A percentile compares a stretch with the other conserved stretches of the same genome.
phyloP scores from a whole-genome alignment of 164 flowering plant genomes.

The Sedum album region DNA sequence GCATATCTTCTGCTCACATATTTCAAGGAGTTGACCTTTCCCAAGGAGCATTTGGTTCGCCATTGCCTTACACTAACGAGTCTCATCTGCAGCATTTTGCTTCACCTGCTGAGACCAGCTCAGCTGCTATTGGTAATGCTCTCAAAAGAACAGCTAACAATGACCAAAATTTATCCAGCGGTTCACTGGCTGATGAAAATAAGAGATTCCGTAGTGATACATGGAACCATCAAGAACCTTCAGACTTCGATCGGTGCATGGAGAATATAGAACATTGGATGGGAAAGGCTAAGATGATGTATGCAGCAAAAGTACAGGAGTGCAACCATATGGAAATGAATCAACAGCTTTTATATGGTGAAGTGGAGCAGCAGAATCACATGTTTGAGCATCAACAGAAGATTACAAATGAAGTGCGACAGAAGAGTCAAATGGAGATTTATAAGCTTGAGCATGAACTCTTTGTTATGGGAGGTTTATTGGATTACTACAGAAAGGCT shows the following conservation, averaged over 20 bases:
- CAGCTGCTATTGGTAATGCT: conserved; percentile 34
- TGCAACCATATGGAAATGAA: conserved; percentile 22
- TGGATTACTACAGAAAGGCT: conserved; percentile 66
- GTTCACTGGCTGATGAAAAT: conserved; percentile 19
- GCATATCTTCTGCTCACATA: conserved; percentile 34
- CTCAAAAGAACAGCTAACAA: conserved; percentile 45
- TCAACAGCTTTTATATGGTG: conserved; percentile 30
- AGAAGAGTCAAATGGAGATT: conserved; percentile 37
- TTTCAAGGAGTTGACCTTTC: conserved; percentile 35
- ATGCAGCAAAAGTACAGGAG: conserved; percentile 41
- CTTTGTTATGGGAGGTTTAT: conserved; percentile 38
- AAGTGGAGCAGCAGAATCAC: conserved; percentile 41
- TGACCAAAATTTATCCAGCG: conserved; percentile 24
- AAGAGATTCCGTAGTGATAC: conserved; percentile 54
- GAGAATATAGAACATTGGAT: conserved; percentile 33
- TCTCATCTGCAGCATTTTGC: conserved; percentile 31
- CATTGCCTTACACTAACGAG: conserved; percentile 29
- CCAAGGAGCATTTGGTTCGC: conserved; percentile 27
- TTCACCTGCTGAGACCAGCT: conserved; percentile 27
- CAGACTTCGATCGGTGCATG: conserved; percentile 36
- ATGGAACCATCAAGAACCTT: conserved; percentile 39
- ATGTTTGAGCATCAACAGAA: conserved; percentile 37
- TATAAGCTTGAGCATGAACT: conserved; percentile 57
- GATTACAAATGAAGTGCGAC: conserved; percentile 32
- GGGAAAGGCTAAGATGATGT: conserved; percentile 34